Percentiles rank a stretch among this genome's conserved stretches.
phyloP scores from a whole-genome alignment of 2,329 filamentous ascomycete genomes.

The Mariannaea elegans region DNA sequence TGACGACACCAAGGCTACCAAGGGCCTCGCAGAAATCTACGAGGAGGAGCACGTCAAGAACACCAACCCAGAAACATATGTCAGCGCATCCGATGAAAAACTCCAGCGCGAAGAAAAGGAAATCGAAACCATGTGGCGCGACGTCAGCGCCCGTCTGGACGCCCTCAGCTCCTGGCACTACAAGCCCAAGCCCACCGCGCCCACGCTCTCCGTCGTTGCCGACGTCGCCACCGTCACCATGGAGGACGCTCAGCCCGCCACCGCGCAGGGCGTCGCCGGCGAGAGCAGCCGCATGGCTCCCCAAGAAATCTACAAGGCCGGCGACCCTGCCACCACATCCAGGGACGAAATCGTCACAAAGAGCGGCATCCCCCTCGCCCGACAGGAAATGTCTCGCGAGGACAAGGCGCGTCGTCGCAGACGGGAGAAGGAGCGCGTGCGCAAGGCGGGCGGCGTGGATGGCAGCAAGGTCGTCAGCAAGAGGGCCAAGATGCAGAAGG shows the following conservation, averaged over 20 bases:
- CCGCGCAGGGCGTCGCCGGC: constrained; percentile 75
- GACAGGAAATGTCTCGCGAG: constrained; percentile 88
- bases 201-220: constrained; percentile 85
- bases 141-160: constrained; percentile 82
- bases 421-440: constrained; percentile 85
- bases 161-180: constrained; percentile 94
- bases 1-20: constrained; percentile 86
- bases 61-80: constrained; percentile 79
- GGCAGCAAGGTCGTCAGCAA: constrained; percentile 62
- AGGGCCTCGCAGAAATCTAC: constrained; percentile 91
- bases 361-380: constrained; percentile 79
- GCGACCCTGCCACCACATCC: constrained; percentile 62
- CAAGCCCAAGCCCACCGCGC: constrained; percentile 84
- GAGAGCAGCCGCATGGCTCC: constrained; percentile 83
- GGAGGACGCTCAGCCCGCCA: constrained; percentile 93
- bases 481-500: constrained; percentile 59
- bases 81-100: constrained; percentile 85
- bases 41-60: constrained; percentile 88
- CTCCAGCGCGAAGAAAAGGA: constrained; percentile 83
- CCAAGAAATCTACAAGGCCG: constrained; percentile 92
- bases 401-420: constrained; percentile 81
- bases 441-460: constrained; percentile 67
- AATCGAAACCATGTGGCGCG: constrained; percentile 83
- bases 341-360: constrained; percentile 80
- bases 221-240: constrained; percentile 93